Conservation (phyloP, 2,329 filamentous ascomycete genomes). For the Aquanectria penicillioides region DNA sequence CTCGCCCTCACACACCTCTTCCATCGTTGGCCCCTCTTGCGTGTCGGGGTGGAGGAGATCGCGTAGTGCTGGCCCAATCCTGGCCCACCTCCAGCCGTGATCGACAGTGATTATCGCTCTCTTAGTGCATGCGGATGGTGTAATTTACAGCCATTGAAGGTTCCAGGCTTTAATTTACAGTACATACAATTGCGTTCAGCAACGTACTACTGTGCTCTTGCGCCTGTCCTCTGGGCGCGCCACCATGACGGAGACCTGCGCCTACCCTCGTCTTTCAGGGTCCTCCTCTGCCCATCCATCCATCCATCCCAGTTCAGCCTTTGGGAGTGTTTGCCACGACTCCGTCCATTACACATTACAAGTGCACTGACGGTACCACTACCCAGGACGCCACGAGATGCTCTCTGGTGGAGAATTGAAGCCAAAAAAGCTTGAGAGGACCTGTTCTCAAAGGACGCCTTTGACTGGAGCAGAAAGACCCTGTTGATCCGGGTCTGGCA, state of each 20-base stretch:
- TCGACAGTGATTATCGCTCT: constrained; percentile 39
- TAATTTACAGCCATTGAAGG: constrained; percentile 34
- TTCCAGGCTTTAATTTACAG: constrained; percentile 2
- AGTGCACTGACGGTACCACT: constrained; percentile 8
- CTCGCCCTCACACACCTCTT: constrained; percentile 17
- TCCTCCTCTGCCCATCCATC: constrained; percentile 28
- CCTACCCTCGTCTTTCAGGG: constrained; percentile 35
- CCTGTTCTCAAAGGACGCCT: constrained; percentile 11
- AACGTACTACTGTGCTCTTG: too few relatives aligned
- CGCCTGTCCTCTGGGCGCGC: too few relatives aligned
- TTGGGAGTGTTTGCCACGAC: constrained; percentile 10
- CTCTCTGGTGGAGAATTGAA: neutral
- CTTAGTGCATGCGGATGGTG: constrained; percentile 39
- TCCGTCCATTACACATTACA: neutral
- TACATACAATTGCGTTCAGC: too few relatives aligned
- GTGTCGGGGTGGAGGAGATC: constrained; percentile 9
- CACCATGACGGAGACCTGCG: neutral
- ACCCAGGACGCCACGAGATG: constrained; percentile 7
- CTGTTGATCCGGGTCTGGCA: constrained; percentile 38
- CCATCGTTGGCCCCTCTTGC: constrained; percentile 22
- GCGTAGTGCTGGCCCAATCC: constrained; percentile 26
- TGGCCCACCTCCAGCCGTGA: constrained; percentile 27
- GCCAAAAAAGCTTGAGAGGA: constrained; percentile 1
- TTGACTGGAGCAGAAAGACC: constrained; percentile 32
- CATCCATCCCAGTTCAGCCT: neutral